Evolutionary conservation across 257 asterid species (phyloP).

Genomic region (Solanum gracilifrons): DNA sequence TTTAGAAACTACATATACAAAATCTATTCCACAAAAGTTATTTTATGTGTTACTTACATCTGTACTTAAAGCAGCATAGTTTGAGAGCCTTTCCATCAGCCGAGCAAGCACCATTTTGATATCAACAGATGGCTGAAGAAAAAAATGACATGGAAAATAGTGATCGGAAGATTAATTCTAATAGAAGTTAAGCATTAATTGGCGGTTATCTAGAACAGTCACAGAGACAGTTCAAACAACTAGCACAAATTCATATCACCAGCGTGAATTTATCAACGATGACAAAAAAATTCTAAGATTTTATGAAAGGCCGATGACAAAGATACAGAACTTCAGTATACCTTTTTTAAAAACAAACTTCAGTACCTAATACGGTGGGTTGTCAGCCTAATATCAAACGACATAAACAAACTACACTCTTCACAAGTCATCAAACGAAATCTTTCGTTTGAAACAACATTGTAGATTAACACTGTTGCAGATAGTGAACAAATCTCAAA

Average conservation of each 20-base stretch:
- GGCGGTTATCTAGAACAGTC: background rate
- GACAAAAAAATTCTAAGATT: background rate
- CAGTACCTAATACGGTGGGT: background rate
- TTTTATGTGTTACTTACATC: conserved; percentile 45
- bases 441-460: background rate
- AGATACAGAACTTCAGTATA: background rate
- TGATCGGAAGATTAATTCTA: background rate
- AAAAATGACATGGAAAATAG: conserved; percentile 7
- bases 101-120: conserved; percentile 92
- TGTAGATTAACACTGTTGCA: background rate
- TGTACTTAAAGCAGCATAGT: conserved; percentile 88
- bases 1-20: conserved; percentile 19
- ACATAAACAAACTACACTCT: background rate
- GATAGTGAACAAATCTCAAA: background rate
- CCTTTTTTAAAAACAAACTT: background rate
- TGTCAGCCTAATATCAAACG: background rate
- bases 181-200: background rate
- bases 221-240: background rate
- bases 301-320: background rate
- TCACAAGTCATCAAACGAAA: background rate
- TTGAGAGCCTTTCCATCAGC: conserved; percentile 95
- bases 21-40: background rate
- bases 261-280: background rate
- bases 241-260: background rate
- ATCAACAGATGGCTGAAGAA: conserved; percentile 77